Evolutionary conservation across 106 monocot species (phyloP).

Genomic region (Allium fistulosum): DNA sequence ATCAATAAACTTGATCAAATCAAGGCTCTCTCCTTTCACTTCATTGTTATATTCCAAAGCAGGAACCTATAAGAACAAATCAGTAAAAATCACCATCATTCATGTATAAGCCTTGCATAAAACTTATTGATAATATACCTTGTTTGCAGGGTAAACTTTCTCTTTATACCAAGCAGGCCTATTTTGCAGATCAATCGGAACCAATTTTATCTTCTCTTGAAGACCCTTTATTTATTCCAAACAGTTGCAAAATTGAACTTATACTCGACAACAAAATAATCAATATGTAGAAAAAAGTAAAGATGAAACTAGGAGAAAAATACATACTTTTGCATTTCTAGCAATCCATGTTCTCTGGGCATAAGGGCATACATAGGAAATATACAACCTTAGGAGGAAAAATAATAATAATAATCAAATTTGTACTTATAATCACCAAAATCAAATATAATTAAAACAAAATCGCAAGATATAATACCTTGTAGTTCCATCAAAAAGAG

Average conservation of each 20-base stretch:
- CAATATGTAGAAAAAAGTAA: too few relatives aligned
- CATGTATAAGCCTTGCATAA: background rate
- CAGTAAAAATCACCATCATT: background rate
- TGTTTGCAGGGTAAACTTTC: conserved; percentile 77
- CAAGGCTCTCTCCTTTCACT: conserved; percentile 69
- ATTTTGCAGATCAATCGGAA: conserved; percentile 59
- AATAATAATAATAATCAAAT: background rate
- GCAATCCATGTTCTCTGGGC: conserved; percentile 83
- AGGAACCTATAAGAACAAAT: conserved; percentile 41
- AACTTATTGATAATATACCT: conserved; percentile 39
- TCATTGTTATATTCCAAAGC: conserved; percentile 68
- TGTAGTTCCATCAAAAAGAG: conserved; percentile 76
- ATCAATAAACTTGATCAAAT: conserved; percentile 60
- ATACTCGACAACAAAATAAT: background rate
- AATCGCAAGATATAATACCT: conserved; percentile 22
- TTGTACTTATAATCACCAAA: too few relatives aligned
- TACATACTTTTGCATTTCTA: conserved; percentile 41
- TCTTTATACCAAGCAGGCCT: conserved; percentile 95
- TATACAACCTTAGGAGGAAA: conserved; percentile 34
- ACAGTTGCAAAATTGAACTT: background rate
- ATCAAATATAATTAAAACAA: background rate
- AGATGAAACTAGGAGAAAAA: background rate
- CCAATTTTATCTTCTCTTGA: conserved; percentile 77
- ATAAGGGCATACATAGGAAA: conserved; percentile 45
- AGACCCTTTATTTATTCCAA: conserved; percentile 28